Conservation (phyloP, 176 grass and related monocot genomes). For the Urochloa ruziziensis region DNA sequence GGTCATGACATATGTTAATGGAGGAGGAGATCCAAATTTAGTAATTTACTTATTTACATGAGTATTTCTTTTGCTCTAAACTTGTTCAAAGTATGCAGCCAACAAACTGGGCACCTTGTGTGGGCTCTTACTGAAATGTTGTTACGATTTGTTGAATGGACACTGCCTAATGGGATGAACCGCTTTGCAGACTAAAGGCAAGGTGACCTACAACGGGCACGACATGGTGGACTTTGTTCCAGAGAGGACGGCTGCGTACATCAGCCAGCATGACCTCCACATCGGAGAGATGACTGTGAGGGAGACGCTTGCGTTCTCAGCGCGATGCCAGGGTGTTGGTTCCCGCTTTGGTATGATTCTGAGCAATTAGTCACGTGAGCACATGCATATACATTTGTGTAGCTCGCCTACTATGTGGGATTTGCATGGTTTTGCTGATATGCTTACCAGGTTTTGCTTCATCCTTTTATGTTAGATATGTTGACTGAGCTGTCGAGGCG, state of each 20-base stretch:
- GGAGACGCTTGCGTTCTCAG: conserved; percentile 64
- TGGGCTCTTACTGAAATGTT: background rate
- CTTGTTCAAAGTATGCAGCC: background rate
- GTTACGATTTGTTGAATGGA: background rate
- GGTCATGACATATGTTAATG: no score
- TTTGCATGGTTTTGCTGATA: background rate
- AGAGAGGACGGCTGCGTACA: conserved; percentile 60
- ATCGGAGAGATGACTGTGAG: conserved; percentile 74
- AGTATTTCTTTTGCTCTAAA: no score
- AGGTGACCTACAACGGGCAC: conserved; percentile 60
- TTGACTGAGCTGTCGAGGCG: no score
- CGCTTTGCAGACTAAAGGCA: conserved; percentile 36
- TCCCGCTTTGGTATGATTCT: conserved; percentile 42
- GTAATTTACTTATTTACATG: no score
- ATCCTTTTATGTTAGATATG: no score
- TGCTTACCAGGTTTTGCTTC: background rate
- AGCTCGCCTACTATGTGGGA: background rate
- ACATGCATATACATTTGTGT: background rate
- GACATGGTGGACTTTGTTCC: conserved; percentile 62
- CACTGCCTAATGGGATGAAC: background rate
- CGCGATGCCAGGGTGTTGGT: conserved; percentile 63
- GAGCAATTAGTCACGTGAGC: background rate
- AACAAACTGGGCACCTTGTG: background rate
- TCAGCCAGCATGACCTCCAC: conserved; percentile 66
- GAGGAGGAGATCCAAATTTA: no score